Percentiles rank a stretch among this genome's conserved stretches.
phyloP scores from a whole-genome alignment of 2,329 filamentous ascomycete species.

The Chrysoporthe puriensis region DNA sequence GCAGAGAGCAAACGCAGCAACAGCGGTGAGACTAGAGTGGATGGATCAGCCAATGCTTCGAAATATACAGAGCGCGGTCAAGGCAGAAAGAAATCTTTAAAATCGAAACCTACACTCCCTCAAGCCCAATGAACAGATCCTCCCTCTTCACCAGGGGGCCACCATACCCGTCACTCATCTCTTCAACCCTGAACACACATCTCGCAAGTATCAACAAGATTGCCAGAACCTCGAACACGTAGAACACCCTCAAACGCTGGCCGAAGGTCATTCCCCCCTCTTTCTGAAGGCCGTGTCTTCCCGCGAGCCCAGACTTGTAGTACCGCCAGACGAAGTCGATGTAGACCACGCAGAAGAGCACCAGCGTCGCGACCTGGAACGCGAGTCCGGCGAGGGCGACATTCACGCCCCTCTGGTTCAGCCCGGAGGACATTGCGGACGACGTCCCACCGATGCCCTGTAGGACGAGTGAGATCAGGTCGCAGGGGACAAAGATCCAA shows the following conservation, averaged over 20 bases:
- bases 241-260: conserved; percentile 51
- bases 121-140: conserved; percentile 31
- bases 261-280: conserved; percentile 11
- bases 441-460: conserved; percentile 61
- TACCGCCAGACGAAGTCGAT: conserved; percentile 52
- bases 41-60: not conserved
- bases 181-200: conserved; percentile 66
- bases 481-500: conserved; percentile 55
- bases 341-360: conserved; percentile 54
- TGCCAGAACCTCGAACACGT: conserved; percentile 54
- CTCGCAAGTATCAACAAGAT: conserved; percentile 64
- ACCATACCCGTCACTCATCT: conserved; percentile 64
- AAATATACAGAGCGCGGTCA: not conserved
- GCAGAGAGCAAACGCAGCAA: conserved; percentile 16
- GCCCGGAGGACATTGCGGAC: conserved; percentile 48
- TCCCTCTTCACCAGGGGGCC: conserved; percentile 52
- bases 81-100: not conserved
- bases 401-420: conserved; percentile 51
- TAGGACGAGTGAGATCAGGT: conserved; percentile 57
- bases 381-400: conserved; percentile 58
- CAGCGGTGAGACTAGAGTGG: conserved; percentile 16
- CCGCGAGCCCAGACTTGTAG: conserved; percentile 30
- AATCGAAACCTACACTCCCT: conserved; percentile 17
- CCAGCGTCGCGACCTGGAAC: conserved; percentile 61
- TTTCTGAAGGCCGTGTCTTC: not conserved